Conservation (phyloP, 495 filamentous ascomycete genomes). For the Chaetomium tenue region DNA sequence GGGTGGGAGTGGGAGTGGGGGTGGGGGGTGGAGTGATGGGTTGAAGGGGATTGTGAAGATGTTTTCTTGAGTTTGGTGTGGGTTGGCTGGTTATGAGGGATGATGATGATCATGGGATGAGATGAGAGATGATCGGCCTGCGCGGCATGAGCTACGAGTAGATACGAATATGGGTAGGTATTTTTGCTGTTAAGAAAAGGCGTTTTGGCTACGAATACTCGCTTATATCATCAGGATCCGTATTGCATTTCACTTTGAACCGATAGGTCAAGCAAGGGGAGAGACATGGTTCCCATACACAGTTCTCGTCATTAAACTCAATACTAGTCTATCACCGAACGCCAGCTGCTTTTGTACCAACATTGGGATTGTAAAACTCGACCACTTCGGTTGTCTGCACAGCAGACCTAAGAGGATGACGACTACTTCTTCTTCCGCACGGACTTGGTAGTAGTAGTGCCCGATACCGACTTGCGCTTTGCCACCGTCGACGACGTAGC, state of each 20-base stretch:
- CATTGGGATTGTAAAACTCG: slow-evolving; percentile 6
- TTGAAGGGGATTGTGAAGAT: slow-evolving; percentile 63
- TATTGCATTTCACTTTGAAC: no score
- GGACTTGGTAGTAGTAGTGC: slow-evolving; percentile 14
- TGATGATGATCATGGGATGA: neutral
- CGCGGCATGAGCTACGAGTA: neutral
- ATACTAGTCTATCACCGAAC: slow-evolving; percentile 31
- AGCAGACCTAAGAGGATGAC: slow-evolving; percentile 6
- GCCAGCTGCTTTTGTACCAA: slow-evolving; percentile 9
- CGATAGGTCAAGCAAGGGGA: no score
- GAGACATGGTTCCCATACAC: no score
- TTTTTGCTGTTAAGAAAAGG: neutral
- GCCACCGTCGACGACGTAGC: slow-evolving; percentile 19
- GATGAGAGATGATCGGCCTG: neutral
- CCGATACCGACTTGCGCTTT: slow-evolving; percentile 33
- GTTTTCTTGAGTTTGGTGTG: slow-evolving; percentile 48
- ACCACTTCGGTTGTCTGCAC: slow-evolving; percentile 11
- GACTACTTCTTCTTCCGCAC: slow-evolving; percentile 36
- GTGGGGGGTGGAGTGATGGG: slow-evolving; percentile 45
- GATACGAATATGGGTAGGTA: neutral
- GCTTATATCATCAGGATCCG: neutral
- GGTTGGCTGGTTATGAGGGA: neutral
- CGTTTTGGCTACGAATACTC: neutral
- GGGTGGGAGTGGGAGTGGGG: slow-evolving; percentile 22
- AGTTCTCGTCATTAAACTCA: slow-evolving; percentile 22